Evolutionary conservation across 192 early-diverging fungal genomes (phyloP).

Genomic region (Coemansia sp.): DNA sequence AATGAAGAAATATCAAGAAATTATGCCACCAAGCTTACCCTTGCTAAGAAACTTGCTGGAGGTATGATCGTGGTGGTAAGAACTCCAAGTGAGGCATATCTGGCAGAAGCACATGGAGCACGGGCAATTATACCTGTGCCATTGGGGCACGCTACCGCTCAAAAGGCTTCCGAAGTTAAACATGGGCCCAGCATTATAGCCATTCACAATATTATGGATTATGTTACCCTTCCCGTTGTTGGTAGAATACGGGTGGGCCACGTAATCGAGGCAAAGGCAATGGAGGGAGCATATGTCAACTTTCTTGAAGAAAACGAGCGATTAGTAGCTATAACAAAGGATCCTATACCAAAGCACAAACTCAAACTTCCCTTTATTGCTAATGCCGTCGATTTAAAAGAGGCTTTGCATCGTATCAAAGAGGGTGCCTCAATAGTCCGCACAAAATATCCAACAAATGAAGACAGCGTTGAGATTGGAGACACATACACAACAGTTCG

Average conservation of each 20-base stretch:
- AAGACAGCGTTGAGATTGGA: conserved; percentile 84
- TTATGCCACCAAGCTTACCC: background rate
- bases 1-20: background rate
- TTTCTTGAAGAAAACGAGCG: conserved; percentile 23
- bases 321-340: conserved; percentile 66
- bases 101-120: background rate
- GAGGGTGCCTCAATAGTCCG: conserved; percentile 93
- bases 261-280: conserved; percentile 83
- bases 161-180: background rate
- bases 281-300: conserved; percentile 11
- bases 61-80: background rate
- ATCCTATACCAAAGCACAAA: conserved; percentile 60
- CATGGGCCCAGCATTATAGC: background rate
- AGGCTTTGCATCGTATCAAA: background rate
- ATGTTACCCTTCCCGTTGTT: conserved; percentile 95
- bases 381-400: background rate
- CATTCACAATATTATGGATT: conserved; percentile 85
- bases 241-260: conserved; percentile 95
- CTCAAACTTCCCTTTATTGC: background rate
- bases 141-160: background rate
- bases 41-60: background rate
- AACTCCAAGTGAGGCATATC: background rate
- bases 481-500: conserved; percentile 82
- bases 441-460: conserved; percentile 79
- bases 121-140: background rate